phyloP scores from a whole-genome alignment of 495 filamentous ascomycete species.

The Lasiosphaeria miniovina region DNA sequence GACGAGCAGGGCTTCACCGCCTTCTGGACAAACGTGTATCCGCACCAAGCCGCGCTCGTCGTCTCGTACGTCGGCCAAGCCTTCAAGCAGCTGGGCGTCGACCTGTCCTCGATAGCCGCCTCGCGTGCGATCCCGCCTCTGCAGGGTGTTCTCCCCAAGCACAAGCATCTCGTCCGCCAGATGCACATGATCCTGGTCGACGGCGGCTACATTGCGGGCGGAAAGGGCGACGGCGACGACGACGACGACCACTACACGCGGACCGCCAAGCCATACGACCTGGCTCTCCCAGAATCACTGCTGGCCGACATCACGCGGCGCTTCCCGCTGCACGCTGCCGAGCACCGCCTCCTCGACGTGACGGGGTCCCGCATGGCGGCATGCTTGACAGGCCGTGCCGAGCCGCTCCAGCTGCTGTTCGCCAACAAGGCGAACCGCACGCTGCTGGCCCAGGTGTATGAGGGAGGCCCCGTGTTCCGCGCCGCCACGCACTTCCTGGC shows the following conservation, averaged over 20 bases:
- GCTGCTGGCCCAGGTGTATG: constrained; percentile 15
- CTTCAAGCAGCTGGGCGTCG: constrained; percentile 35
- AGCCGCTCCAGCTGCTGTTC: constrained; percentile 17
- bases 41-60: constrained; percentile 34
- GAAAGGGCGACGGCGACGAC: not conserved
- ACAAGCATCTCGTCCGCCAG: constrained; percentile 30
- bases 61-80: constrained; percentile 40
- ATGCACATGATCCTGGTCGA: constrained; percentile 34
- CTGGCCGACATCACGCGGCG: not conserved
- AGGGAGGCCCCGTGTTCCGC: constrained; percentile 10
- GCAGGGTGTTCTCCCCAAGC: constrained; percentile 10
- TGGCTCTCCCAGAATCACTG: not conserved
- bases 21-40: constrained; percentile 38
- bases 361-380: constrained; percentile 17
- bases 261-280: not conserved
- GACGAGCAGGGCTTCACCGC: constrained; percentile 1
- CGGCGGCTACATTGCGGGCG: constrained; percentile 1
- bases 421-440: not conserved
- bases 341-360: constrained; percentile 4
- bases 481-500: constrained; percentile 1
- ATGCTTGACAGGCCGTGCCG: constrained; percentile 13
- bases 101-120: constrained; percentile 13
- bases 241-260: not conserved
- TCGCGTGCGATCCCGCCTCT: constrained; percentile 22
- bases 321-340: constrained; percentile 9